phyloP scores from a whole-genome alignment of 2,329 filamentous ascomycete species.

The Nannizziopsis arthrosporioides region DNA sequence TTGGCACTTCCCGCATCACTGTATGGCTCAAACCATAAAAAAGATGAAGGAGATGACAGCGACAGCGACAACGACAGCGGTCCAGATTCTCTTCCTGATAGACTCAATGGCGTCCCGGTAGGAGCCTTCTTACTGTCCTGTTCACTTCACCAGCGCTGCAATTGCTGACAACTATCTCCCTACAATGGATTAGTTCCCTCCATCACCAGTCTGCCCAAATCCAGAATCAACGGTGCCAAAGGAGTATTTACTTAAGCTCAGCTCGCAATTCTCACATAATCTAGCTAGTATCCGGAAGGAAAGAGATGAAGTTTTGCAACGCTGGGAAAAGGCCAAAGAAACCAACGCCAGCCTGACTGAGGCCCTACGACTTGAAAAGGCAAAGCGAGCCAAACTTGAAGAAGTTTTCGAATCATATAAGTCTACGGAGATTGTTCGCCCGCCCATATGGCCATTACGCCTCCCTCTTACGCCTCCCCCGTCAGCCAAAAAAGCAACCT shows the following conservation, averaged over 20 bases:
- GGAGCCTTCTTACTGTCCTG: background rate
- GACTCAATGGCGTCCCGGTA: background rate
- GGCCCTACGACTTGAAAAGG: slow-evolving; percentile 2
- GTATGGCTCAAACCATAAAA: background rate
- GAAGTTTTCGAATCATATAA: background rate
- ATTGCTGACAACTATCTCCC: background rate
- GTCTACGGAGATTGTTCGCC: slow-evolving; percentile 1
- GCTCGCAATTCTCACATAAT: background rate
- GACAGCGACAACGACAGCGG: slow-evolving; percentile 1
- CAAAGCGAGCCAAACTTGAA: background rate
- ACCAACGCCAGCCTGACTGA: slow-evolving; percentile 3
- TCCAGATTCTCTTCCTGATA: slow-evolving; percentile 5
- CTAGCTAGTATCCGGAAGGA: slow-evolving; percentile 4
- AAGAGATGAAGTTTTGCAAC: slow-evolving; percentile 4
- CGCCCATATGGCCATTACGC: slow-evolving; percentile 1
- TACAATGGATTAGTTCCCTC: background rate
- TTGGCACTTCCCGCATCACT: background rate
- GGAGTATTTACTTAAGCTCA: slow-evolving; percentile 1
- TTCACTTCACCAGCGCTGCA: too few species aligned
- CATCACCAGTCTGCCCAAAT: background rate
- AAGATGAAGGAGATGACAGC: background rate
- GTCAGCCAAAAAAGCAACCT: background rate
- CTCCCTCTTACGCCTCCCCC: background rate
- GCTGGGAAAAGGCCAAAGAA: background rate
- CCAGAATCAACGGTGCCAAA: background rate